Base-by-base conservation (phyloP, 768 basidiomycete genomes). In the Leccinum arenicola region DNA sequence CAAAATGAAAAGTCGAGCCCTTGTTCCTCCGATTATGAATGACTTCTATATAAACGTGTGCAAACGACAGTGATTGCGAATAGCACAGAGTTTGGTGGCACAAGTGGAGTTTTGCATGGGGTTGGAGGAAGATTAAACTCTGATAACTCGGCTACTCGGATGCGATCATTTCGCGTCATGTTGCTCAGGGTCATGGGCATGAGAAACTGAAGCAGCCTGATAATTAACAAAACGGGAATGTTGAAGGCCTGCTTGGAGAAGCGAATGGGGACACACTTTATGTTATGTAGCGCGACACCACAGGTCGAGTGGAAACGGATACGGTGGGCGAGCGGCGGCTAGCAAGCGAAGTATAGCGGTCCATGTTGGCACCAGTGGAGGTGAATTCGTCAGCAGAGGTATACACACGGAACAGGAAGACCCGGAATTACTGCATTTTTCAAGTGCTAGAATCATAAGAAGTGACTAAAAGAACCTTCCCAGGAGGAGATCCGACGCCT, bases 31-130 rank as follows among this genome's bases (percentile, higher is more conserved):
- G 45, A 56, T 70, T 69, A 60, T 64, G 59, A 66, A 61, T 35
- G 48, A 55, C n/a, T 5, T 33, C 31, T 49, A 71, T 62, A 69
- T 69, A 69, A 64, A 33, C 69, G 69, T 69, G 69, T 25, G 65
- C 51, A 64, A 66, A 51, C 49, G 57, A 23, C 31, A 25, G 55
- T 31, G 48, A 31, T n/a, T 43, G 29, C 19, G 29, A 50, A 56
- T 9, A 51, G 49, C n/a, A 36, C 27, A 19, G 21, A 38, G 9
- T n/a, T 33, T 33, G 55, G 50, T 29, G 43, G 48, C 51, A 17
- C 25, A 50, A 50, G 40, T 36, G 7, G 25, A 19, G 33, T 61
- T 66, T 56, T 40, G 8, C 58, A 59, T 63, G 58, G 50, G 47
- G 51, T 47, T 21, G 25, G 19, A 3, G 47, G 43, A 29, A 54